A percentile compares a stretch with the other conserved stretches of the same genome.
These are phyloP conservation scores for Trichosporon sp. DNA, from an alignment of 1,284 basidiomycete species.

Conservation along the genomic window DNA sequence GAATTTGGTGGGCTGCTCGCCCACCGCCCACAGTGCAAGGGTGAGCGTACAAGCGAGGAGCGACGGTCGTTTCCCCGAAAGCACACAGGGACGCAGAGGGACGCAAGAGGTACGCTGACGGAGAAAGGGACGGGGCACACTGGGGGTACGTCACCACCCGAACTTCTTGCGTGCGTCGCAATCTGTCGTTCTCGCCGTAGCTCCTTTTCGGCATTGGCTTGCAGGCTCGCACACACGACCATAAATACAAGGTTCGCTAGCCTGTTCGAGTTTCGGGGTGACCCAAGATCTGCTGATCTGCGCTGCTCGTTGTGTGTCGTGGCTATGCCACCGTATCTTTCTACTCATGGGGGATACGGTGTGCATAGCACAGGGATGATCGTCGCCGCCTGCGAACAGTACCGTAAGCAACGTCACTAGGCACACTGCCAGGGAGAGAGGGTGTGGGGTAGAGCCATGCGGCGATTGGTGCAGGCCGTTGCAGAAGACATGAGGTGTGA, in stretches of 20 bases:
- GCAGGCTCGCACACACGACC: background rate
- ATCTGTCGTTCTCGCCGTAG: no score
- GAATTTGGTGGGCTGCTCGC: no score
- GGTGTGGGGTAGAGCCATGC: background rate
- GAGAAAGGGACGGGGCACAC: background rate
- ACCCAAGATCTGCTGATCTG: background rate
- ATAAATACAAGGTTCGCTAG: background rate
- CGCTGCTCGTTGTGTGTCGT: background rate
- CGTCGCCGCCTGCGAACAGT: background rate
- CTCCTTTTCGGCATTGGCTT: background rate
- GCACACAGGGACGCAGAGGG: background rate
- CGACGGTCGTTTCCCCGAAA: background rate
- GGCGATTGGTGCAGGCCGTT: background rate
- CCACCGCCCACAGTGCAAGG: no score
- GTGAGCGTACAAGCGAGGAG: background rate
- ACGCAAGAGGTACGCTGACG: background rate
- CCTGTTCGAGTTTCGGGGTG: background rate
- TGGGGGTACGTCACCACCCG: slow-evolving; percentile 2
- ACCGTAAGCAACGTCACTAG: background rate
- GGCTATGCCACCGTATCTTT: background rate
- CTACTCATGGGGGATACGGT: no score
- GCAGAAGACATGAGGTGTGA: background rate
- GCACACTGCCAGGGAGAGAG: background rate
- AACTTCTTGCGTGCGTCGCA: background rate
- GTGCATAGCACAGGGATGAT: no score